Percentiles rank a stretch among this genome's conserved stretches.
Conservation (phyloP, 805 yeast species). For the Saccharomycopsis schoenii region DNA sequence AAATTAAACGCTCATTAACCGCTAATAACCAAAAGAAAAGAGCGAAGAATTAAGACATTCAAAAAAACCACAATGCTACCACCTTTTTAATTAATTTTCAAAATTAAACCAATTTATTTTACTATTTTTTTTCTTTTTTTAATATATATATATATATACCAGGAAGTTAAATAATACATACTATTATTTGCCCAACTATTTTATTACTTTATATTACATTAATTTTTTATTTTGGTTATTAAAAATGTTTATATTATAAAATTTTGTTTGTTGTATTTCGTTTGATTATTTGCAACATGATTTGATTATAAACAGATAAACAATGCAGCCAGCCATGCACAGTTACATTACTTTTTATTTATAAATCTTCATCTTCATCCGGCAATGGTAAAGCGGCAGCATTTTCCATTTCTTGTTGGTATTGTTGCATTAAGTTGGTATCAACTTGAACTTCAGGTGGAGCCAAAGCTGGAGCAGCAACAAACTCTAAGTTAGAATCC, state of each 20-base stretch:
- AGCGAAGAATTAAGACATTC: too few relatives aligned
- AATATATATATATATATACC: too few relatives aligned
- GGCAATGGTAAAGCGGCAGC: slow-evolving; percentile 99
- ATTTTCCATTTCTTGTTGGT: slow-evolving; percentile 99
- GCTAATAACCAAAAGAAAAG: too few relatives aligned
- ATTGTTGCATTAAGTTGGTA: slow-evolving; percentile 91
- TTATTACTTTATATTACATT: too few relatives aligned
- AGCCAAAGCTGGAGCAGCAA: slow-evolving; percentile 98
- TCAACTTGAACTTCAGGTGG: slow-evolving; percentile 99
- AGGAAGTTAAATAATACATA: neutral
- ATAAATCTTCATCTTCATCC: slow-evolving; percentile 99
- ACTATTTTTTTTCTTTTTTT: too few relatives aligned
- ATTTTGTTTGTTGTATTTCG: neutral
- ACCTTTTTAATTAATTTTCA: too few relatives aligned
- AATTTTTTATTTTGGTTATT: neutral
- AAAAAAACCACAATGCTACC: too few relatives aligned
- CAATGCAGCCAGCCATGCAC: neutral
- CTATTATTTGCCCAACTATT: neutral
- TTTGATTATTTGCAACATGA: neutral
- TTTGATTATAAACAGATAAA: neutral
- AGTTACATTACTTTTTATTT: slow-evolving; percentile 21
- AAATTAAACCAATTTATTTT: too few relatives aligned
- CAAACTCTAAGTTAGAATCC: slow-evolving; percentile 95
- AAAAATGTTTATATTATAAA: neutral
- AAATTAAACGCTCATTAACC: too few relatives aligned